Evolutionary conservation across 148 eudicot species (phyloP), one percentile per base, ranked within the genome.

Genomic region (Hydrangea macrophylla): DNA sequence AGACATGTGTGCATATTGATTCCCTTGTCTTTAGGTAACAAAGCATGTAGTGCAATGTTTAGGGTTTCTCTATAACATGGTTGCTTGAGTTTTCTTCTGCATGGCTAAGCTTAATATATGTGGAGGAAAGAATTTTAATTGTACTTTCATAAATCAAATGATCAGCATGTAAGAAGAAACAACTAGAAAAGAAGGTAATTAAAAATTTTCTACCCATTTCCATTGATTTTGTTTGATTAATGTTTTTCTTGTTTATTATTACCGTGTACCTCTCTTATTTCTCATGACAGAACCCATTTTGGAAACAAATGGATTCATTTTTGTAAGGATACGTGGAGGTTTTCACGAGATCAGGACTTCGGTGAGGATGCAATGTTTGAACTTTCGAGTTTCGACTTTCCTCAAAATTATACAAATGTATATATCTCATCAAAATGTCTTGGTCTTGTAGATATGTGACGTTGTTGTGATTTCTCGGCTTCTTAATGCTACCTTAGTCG

Each of bases 321-420:
- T 93, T 76, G 90, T 86, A 62, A 76, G 92, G 74, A 85, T 93
- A 67, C 86, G 88, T 62, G 98, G 98, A 60, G 98, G 95, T 53
- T 93, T 90, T 70, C 98, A 93, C 42, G 98, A 88, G 74, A 84
- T 90, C 62, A 82, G 98, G 67, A 88, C 80, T 64, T 88, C 94
- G 75, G 98, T 90, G 79, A 85, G 96, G 55, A 63, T 73, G 44
- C 31, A 22, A 18, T 65, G 24, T 54, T 53, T 40, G 60, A 23
- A 17, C 36, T 30, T 18, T 58, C 48, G 31, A 39, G 13, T 55
- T 45, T 31, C 48, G 31, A 39, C n/a, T 55, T 45, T 31, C 56
- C 31, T 6, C 28, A 23, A 64, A n/a, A 7, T 27, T 20, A 12
- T 0, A 1, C 2, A 8, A 33, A 7, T 25, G 44, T 11, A 36